A percentile compares a stretch with the other conserved stretches of the same genome.
phyloP scores from a whole-genome alignment of 2,329 filamentous ascomycete genomes.

The Colletotrichum neosansevieriae region DNA sequence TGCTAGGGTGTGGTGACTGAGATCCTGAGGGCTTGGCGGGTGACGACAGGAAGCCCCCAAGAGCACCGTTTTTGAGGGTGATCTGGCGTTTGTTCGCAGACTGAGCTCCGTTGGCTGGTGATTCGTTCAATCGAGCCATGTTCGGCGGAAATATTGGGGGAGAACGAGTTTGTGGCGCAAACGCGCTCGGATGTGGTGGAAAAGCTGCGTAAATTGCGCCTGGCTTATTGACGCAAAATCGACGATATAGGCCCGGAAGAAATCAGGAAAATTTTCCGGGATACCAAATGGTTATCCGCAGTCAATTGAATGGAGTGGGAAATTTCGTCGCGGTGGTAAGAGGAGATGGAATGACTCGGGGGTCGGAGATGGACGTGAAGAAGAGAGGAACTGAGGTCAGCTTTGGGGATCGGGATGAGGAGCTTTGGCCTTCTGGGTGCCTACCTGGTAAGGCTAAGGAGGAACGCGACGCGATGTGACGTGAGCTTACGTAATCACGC shows the following conservation, averaged over 20 bases:
- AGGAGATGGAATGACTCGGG: conserved; percentile 5
- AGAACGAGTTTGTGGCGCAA: conserved; percentile 1
- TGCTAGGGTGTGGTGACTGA: conserved; percentile 28
- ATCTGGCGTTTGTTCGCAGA: conserved; percentile 16
- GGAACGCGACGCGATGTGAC: conserved; percentile 11
- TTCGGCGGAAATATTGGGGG: not conserved
- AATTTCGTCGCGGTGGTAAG: not conserved
- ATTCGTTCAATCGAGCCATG: conserved; percentile 26
- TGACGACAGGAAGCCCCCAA: conserved; percentile 28
- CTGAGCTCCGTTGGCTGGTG: conserved; percentile 17
- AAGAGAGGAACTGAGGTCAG: conserved; percentile 1
- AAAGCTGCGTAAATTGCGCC: conserved; percentile 18
- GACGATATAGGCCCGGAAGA: not conserved
- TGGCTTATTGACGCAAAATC: not conserved
- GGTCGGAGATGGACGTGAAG: not conserved
- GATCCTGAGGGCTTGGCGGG: conserved; percentile 26
- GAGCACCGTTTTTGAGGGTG: conserved; percentile 27
- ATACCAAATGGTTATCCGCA: no score
- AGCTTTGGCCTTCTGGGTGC: conserved; percentile 30
- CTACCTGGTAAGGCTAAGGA: no score
- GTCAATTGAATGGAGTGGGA: conserved; percentile 9
- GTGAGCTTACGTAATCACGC: not conserved
- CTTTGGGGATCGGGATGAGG: conserved; percentile 24
- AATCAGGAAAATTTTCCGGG: not conserved
- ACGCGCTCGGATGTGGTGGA: conserved; percentile 19